A percentile compares a stretch with the other conserved stretches of the same genome.
Conservation (phyloP, 306 rosid genomes). For the Neltuma alba region DNA sequence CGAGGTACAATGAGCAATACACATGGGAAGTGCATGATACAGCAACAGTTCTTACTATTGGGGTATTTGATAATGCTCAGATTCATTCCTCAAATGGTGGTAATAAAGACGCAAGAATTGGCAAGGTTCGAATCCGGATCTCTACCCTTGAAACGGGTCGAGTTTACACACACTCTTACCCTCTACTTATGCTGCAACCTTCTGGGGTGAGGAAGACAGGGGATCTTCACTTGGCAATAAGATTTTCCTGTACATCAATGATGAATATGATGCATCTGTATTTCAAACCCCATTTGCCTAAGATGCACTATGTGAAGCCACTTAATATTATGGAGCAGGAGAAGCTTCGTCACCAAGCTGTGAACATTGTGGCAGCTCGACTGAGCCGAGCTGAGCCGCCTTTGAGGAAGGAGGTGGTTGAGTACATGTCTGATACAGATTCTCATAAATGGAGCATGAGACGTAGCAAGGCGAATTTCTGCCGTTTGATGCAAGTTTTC, state of each 20-base stretch:
- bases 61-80: constrained; percentile 78
- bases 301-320: constrained; percentile 86
- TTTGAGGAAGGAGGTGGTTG: constrained; percentile 78
- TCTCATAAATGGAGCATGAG: constrained; percentile 96
- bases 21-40: constrained; percentile 94
- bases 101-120: constrained; percentile 59
- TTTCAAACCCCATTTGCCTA: constrained; percentile 80
- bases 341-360: constrained; percentile 65
- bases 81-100: constrained; percentile 59
- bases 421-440: constrained; percentile 81
- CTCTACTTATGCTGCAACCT: constrained; percentile 66
- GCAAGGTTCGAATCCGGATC: constrained; percentile 88
- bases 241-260: constrained; percentile 74
- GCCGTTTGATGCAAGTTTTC: constrained; percentile 60
- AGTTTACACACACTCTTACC: constrained; percentile 77
- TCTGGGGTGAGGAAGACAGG: constrained; percentile 95
- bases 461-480: constrained; percentile 94
- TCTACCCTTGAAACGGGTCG: constrained; percentile 86
- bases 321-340: constrained; percentile 77
- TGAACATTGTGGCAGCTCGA: constrained; percentile 69
- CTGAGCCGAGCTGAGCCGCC: constrained; percentile 87
- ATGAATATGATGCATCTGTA: constrained; percentile 62
- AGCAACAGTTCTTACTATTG: constrained; percentile 86
- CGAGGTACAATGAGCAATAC: constrained; percentile 90
- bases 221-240: constrained; percentile 85